Evolutionary conservation across 441 rosid genomes (phyloP).

Genomic region (Viola pubescens): DNA sequence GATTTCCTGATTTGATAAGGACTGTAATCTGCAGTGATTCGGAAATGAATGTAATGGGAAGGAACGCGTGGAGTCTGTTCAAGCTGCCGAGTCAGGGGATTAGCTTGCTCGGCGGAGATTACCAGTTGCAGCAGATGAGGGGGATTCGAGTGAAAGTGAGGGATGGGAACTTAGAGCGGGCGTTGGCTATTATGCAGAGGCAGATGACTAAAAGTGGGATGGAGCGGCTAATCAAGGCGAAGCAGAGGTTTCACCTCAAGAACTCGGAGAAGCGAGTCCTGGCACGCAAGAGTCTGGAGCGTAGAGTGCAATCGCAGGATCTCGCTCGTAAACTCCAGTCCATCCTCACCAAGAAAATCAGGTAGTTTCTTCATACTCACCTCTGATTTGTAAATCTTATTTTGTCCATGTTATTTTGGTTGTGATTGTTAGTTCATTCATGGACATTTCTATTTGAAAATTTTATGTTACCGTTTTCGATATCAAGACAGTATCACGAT

Average conservation of each 20-base stretch:
- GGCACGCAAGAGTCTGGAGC: conserved; percentile 62
- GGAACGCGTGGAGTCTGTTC: conserved; percentile 21
- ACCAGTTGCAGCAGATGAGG: conserved; percentile 48
- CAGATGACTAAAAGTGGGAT: conserved; percentile 79
- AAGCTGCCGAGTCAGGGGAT: conserved; percentile 23
- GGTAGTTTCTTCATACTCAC: conserved; percentile 28
- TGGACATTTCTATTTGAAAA: no score
- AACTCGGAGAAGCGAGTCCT: conserved; percentile 84
- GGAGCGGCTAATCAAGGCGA: conserved; percentile 63
- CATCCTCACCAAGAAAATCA: conserved; percentile 80
- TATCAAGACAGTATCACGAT: no score
- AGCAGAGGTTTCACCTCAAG: conserved; percentile 61
- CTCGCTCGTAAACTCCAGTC: conserved; percentile 67
- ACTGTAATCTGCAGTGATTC: neutral
- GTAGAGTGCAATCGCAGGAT: conserved; percentile 56
- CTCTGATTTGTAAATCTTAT: no score
- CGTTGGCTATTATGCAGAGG: conserved; percentile 55
- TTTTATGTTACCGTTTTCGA: no score
- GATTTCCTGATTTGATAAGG: neutral
- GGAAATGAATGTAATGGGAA: conserved; percentile 51
- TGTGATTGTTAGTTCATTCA: no score
- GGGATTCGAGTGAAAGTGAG: conserved; percentile 72
- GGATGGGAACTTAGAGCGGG: conserved; percentile 58
- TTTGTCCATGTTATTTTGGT: no score
- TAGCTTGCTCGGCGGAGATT: conserved; percentile 14